A percentile compares a stretch with the other conserved stretches of the same genome.
These are phyloP conservation scores for Entoloma clypeatum DNA, from an alignment of 1,284 basidiomycete species.

Conservation along the genomic window DNA sequence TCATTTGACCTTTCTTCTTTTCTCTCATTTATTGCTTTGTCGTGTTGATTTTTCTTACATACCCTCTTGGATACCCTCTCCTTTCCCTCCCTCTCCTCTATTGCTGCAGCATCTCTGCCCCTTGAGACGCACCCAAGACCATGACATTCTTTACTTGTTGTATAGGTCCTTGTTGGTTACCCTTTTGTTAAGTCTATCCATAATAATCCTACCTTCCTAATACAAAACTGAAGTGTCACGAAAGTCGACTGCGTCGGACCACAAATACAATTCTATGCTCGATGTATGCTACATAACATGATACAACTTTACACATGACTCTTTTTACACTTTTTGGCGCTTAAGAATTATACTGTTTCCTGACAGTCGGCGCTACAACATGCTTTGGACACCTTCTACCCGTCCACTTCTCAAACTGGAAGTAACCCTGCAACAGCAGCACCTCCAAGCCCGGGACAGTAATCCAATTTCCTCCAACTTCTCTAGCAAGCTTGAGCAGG, in stretches of 20 bases:
- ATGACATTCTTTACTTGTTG: slow-evolving; percentile 12
- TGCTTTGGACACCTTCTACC: slow-evolving; percentile 51
- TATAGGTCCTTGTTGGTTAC: background rate
- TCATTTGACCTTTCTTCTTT: slow-evolving; percentile 4
- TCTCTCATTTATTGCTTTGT: slow-evolving; percentile 17
- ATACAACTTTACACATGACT: too few relatives aligned
- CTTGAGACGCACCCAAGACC: slow-evolving; percentile 15
- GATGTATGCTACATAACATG: too few relatives aligned
- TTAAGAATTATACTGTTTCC: slow-evolving; percentile 45
- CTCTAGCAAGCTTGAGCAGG: slow-evolving; percentile 53
- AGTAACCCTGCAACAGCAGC: slow-evolving; percentile 82
- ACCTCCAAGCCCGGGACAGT: slow-evolving; percentile 79
- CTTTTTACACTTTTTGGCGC: too few relatives aligned
- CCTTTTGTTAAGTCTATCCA: slow-evolving; percentile 3
- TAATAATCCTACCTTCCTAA: slow-evolving; percentile 9
- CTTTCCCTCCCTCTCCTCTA: slow-evolving; percentile 5
- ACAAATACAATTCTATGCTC: too few relatives aligned
- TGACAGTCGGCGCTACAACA: slow-evolving; percentile 46
- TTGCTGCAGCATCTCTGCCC: slow-evolving; percentile 14
- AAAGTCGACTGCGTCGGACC: too few relatives aligned
- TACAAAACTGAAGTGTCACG: too few relatives aligned
- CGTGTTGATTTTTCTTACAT: slow-evolving; percentile 15
- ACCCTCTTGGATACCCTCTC: slow-evolving; percentile 21
- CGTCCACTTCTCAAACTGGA: slow-evolving; percentile 85
- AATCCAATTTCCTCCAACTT: slow-evolving; percentile 58